Conservation (phyloP, 495 filamentous ascomycete species). For the Aspergillus ostianus region DNA sequence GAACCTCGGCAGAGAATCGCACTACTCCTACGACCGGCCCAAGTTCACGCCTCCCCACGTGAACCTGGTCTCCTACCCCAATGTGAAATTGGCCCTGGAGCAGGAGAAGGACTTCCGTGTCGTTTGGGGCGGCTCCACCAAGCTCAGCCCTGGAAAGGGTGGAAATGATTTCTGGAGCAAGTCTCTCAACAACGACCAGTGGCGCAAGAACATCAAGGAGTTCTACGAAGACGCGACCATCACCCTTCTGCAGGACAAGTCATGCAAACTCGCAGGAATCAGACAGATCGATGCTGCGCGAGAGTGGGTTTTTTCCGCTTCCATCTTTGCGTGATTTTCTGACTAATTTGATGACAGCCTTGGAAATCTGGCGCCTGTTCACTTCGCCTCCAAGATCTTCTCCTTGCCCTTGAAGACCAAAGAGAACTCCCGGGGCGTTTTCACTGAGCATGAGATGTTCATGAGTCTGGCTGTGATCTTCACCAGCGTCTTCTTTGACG, state of each 20-base stretch:
- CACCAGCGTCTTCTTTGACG: constrained; percentile 53
- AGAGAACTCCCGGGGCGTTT: constrained; percentile 65
- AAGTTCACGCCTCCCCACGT: constrained; percentile 47
- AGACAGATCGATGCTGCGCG: constrained; percentile 75
- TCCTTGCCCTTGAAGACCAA: constrained; percentile 71
- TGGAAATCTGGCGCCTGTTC: constrained; percentile 68
- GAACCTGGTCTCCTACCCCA: constrained; percentile 58
- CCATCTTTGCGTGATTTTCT: neutral
- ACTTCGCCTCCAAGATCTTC: constrained; percentile 72
- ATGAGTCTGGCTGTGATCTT: constrained; percentile 70
- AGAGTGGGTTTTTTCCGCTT: constrained; percentile 45
- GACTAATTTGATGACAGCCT: constrained; percentile 35
- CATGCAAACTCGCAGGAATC: constrained; percentile 54
- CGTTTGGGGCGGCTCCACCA: constrained; percentile 58
- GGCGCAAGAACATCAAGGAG: constrained; percentile 50
- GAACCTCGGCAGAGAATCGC: constrained; percentile 63
- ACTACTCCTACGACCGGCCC: constrained; percentile 72
- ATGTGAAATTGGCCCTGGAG: constrained; percentile 61
- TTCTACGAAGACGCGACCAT: constrained; percentile 62
- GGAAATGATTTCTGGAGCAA: constrained; percentile 55
- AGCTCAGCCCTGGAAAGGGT: constrained; percentile 52
- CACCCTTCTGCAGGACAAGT: constrained; percentile 62
- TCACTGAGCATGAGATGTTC: constrained; percentile 78
- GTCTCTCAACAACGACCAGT: constrained; percentile 46
- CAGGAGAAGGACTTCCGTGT: constrained; percentile 62